Evolutionary conservation across 164 flowering plant species (phyloP), one percentile per base, ranked within the genome.

Genomic region (Chloranthus sessilifolius): DNA sequence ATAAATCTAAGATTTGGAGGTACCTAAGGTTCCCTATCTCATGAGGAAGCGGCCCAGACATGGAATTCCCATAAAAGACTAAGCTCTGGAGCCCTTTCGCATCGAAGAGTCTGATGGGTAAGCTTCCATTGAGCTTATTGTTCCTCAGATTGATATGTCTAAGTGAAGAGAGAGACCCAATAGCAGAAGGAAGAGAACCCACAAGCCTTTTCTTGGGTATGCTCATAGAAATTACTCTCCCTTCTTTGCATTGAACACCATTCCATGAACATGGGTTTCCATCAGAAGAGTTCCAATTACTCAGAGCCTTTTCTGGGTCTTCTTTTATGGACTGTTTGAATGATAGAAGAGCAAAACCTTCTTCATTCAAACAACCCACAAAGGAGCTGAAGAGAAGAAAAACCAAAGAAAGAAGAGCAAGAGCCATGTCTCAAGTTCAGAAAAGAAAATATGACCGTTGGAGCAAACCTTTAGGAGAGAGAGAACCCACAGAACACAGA

Each of bases 181-280:
- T 70, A 45, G 71, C 47, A 49, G 83, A 53, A 37, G 81, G 67
- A 38, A 88, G 72, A 69, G 66, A 65, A 33, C 97, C 97, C 52
- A 25, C 53, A 31, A 88, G 85, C 33, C 70, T 78, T 67, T 73
- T 81, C 62, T 70, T 81, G 7, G 97, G 92, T 28, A 85, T 83
- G 63, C 73, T 74, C 10, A 88, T 43, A 55, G 87, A 83, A 5
- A 78, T 68, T 36, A 88, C 96, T 58, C 45, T 81, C 5, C 42
- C 60, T 15, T 85, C 75, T 63, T 59, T 79, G 72, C 96, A 88
- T 29, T 83, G 67, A 44, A 88, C 47, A 24, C 95, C 96, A 70
- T 79, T 82, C 94, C 96, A 85, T 5, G 73, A 65, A 69, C 96
- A 88, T 27, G 95, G 95, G 66, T 44, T 78, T 7, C 68, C 76